Base-by-base conservation (phyloP, 2,329 filamentous ascomycete species). In the Emergomyces orientalis region DNA sequence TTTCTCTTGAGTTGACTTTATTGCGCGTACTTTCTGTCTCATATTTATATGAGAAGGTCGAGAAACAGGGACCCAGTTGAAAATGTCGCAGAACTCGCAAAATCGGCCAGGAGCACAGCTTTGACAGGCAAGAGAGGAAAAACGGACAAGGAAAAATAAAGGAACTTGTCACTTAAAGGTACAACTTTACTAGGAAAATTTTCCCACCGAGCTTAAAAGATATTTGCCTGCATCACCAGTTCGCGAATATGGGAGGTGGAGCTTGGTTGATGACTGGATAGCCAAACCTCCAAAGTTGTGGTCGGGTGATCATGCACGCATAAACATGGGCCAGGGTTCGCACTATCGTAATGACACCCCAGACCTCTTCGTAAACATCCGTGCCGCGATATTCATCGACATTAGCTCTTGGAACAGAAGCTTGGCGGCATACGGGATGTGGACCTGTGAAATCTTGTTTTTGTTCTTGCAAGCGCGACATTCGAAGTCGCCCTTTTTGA, bases 391-490 rank as follows among this genome's bases (percentile, higher is more conserved):
- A 77, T 97, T 97, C 94, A 99, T 99, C 59, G 91, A 88, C 73
- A 92, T 90, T 69, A 99, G 81, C 80, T 99, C 94, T 80, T 99
- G 94, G 87, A 99, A 99, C 59, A 99, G 85, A 59, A 99, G 83
- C 81, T 99, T 99, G 65, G 94, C 94, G 2, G 94, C 94, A 74
- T 99, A 99, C 0, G 94, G 94, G 67, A 99, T 96, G 75, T 97
- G 91, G 63, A 99, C 89, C 77, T 99, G 94, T 5, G 93, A 94
- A 75, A 99, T 97, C 80, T 90, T 91, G 67, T 93, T 97, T 84
- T 97, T 97, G 83, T 99, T 99, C 81, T 95, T 94, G 84, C 94
- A 99, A 41, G 94, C 91, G 62, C 94, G 86, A 78, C 94, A 99
- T 77, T 97, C 93, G 74, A 97, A 97, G 34, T 91, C 90, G 72